These are phyloP conservation scores for Ceratobasidium sp. DNA, from an alignment of 1,284 basidiomycete species.

Conservation along the genomic window DNA sequence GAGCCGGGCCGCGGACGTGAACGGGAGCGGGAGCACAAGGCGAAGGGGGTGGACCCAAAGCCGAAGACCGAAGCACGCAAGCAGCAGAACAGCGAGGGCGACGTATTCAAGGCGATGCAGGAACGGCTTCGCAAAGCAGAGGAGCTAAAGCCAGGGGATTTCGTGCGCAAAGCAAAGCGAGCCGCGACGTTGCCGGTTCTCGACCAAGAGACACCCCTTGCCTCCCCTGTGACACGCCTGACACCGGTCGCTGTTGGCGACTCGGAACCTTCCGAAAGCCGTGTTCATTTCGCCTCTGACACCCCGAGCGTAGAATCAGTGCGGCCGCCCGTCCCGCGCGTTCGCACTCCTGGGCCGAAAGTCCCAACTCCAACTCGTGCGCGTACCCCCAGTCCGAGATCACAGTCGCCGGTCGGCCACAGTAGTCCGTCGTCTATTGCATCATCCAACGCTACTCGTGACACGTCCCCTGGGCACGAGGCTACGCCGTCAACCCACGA, in stretches of 20 bases:
- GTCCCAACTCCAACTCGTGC: conserved; percentile 21
- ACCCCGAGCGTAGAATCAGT: conserved; percentile 8
- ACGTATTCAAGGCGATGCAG: conserved; percentile 34
- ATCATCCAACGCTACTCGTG: conserved; percentile 31
- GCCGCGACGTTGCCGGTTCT: conserved; percentile 19
- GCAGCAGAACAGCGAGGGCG: conserved; percentile 29
- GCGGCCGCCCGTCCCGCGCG: conserved; percentile 24
- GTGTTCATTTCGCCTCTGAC: conserved; percentile 20
- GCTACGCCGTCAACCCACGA: conserved; percentile 17
- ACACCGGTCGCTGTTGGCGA: neutral
- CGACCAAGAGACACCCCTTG: neutral
- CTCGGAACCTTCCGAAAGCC: conserved; percentile 18
- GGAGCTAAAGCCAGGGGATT: conserved; percentile 5
- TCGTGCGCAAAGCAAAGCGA: conserved; percentile 17
- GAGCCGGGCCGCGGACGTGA: conserved; percentile 22
- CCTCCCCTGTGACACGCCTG: neutral
- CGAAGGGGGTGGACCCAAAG: conserved; percentile 7
- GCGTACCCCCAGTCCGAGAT: conserved; percentile 39
- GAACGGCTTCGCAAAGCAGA: conserved; percentile 25
- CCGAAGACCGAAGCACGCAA: conserved; percentile 26
- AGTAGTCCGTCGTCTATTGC: conserved; percentile 16
- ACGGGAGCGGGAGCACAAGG: conserved; percentile 21
- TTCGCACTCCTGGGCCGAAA: conserved; percentile 30
- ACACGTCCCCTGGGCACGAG: conserved; percentile 29
- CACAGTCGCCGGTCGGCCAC: conserved; percentile 27